These are phyloP conservation scores for Teunomyces gatunensis DNA, from an alignment of 805 yeast genomes.

Conservation along the genomic window DNA sequence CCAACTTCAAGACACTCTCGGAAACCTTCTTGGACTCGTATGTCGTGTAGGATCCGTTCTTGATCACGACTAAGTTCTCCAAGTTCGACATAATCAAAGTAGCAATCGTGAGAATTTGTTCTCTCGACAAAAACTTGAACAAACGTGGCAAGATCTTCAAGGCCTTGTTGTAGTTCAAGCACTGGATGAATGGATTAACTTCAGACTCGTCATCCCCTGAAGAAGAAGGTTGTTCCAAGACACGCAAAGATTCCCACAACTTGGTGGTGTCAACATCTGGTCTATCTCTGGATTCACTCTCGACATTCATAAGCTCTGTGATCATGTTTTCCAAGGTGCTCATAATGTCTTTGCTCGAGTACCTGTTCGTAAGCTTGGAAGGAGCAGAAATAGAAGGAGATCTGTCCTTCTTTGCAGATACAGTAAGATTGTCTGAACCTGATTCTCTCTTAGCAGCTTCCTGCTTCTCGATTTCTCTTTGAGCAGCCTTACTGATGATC, in stretches of 20 bases:
- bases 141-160: conserved; percentile 85
- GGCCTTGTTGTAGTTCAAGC: conserved; percentile 81
- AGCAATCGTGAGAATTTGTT: conserved; percentile 72
- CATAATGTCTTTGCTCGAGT: conserved; percentile 47
- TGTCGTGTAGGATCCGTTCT: conserved; percentile 74
- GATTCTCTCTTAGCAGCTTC: conserved; percentile 19
- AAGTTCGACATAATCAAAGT: conserved; percentile 78
- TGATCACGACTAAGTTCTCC: conserved; percentile 73
- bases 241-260: conserved; percentile 77
- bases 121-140: conserved; percentile 74
- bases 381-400: conserved; percentile 33
- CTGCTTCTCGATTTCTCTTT: conserved; percentile 42
- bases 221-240: conserved; percentile 60
- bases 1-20: conserved; percentile 50
- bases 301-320: conserved; percentile 72
- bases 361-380: conserved; percentile 28
- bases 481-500: conserved; percentile 50
- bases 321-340: conserved; percentile 76
- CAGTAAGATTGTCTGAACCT: conserved; percentile 18
- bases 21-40: conserved; percentile 53
- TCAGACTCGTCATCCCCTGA: conserved; percentile 46
- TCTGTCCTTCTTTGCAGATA: conserved; percentile 21
- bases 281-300: conserved; percentile 50
- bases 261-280: conserved; percentile 35
- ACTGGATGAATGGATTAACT: conserved; percentile 78